These are phyloP conservation scores for Turnera subulata DNA, from an alignment of 345 rosid species.

Conservation along the genomic window DNA sequence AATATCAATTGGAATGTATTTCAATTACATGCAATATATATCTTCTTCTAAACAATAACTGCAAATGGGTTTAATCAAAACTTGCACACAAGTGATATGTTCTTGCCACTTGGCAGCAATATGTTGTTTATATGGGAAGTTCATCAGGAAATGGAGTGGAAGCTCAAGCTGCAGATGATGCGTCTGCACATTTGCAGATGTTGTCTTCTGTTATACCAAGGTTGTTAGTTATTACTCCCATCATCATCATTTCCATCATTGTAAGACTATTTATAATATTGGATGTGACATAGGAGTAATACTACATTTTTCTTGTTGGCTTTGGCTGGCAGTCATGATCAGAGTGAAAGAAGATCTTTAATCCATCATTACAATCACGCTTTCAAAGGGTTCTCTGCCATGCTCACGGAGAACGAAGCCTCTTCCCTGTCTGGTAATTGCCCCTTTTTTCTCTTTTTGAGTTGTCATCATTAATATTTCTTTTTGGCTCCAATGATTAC, in stretches of 20 bases:
- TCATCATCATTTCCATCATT: not conserved
- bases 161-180: slow-evolving; percentile 16
- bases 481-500: not conserved
- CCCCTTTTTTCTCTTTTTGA: not conserved
- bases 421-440: slow-evolving; percentile 50
- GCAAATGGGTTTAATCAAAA: no score
- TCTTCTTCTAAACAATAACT: no score
- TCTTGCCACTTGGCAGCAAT: slow-evolving; percentile 32
- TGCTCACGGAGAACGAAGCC: slow-evolving; percentile 68
- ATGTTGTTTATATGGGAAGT: slow-evolving; percentile 75
- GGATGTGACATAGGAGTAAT: not conserved
- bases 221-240: slow-evolving; percentile 12
- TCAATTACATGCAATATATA: no score
- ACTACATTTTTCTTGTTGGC: not conserved
- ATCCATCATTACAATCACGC: slow-evolving; percentile 59
- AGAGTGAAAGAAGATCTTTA: slow-evolving; percentile 36
- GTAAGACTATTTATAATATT: not conserved
- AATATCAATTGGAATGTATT: not conserved
- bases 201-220: slow-evolving; percentile 49
- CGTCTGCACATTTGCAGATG: slow-evolving; percentile 40
- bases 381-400: slow-evolving; percentile 73
- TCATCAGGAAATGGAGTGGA: slow-evolving; percentile 22
- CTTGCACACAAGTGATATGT: not conserved
- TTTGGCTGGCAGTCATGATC: slow-evolving; percentile 35
- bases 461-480: not conserved